Percentiles rank a stretch among this genome's conserved stretches.
Conservation (phyloP, 164 flowering plant species). For the Berberis vulgaris region DNA sequence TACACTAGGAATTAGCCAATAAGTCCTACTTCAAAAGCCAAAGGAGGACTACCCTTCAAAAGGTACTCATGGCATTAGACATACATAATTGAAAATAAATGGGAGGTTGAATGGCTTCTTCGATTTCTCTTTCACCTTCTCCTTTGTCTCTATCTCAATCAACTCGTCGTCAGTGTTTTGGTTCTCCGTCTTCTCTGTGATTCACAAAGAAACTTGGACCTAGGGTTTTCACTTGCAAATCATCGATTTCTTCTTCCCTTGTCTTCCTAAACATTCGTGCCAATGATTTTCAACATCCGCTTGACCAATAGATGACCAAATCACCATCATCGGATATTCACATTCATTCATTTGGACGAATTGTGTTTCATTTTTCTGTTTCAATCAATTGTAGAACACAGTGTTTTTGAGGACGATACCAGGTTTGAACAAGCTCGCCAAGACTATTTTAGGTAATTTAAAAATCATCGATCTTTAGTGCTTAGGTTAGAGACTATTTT, state of each 20-base stretch:
- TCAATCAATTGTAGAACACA: slow-evolving; percentile 17
- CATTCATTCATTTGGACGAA: not conserved
- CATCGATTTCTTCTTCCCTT: slow-evolving; percentile 6
- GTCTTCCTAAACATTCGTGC: slow-evolving; percentile 26
- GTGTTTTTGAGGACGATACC: slow-evolving; percentile 28
- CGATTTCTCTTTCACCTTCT: no score
- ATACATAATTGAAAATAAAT: no score
- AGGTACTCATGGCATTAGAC: no score
- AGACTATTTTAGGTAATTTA: slow-evolving; percentile 24
- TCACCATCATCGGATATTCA: not conserved
- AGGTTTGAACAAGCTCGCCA: slow-evolving; percentile 24
- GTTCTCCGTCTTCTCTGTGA: no score
- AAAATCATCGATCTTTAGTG: not conserved
- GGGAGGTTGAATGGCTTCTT: no score
- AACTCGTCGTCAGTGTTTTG: no score
- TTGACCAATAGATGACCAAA: slow-evolving; percentile 23
- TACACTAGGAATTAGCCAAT: no score
- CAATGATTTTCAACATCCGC: slow-evolving; percentile 32
- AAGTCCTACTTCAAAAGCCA: no score
- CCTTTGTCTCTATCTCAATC: no score
- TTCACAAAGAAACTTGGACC: no score
- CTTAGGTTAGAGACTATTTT: not conserved
- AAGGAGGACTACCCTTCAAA: no score
- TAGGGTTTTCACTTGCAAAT: no score
- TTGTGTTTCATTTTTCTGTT: not conserved